Conservation (phyloP, 2,329 filamentous ascomycete species). For the Bertia moriformis region DNA sequence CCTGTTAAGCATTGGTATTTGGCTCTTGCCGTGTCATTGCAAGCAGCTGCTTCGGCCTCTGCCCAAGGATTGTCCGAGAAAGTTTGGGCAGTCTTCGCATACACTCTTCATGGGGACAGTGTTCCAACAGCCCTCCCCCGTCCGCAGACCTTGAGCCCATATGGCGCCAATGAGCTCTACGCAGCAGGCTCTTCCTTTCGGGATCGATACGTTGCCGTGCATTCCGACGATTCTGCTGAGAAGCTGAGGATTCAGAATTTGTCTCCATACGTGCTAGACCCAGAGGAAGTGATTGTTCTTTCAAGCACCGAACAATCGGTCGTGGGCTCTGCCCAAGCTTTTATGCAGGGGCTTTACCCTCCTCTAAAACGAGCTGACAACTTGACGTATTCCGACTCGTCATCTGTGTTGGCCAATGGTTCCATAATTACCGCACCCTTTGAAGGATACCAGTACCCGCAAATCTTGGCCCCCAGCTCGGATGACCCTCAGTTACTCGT, state of each 20-base stretch:
- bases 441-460: conserved; percentile 40
- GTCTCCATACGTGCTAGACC: conserved; percentile 23
- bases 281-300: conserved; percentile 28
- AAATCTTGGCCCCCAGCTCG: conserved; percentile 23
- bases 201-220: conserved; percentile 28
- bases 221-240: conserved; percentile 7
- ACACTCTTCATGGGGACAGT: conserved; percentile 36
- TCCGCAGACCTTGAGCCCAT: conserved; percentile 25
- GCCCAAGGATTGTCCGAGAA: conserved; percentile 7
- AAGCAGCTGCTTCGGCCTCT: neutral
- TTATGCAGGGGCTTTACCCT: conserved; percentile 47
- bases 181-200: conserved; percentile 32
- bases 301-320: conserved; percentile 29
- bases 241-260: conserved; percentile 25
- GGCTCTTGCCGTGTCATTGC: neutral
- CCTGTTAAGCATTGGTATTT: too few species aligned
- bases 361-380: conserved; percentile 20
- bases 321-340: conserved; percentile 38
- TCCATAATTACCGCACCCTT: conserved; percentile 28
- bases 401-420: conserved; percentile 30
- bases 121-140: conserved; percentile 26
- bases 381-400: conserved; percentile 15
- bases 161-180: conserved; percentile 38
- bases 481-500: conserved; percentile 35
- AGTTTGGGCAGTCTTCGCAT: conserved; percentile 33